phyloP scores from a whole-genome alignment of 2,329 filamentous ascomycete genomes.

The Talaromyces piceae region DNA sequence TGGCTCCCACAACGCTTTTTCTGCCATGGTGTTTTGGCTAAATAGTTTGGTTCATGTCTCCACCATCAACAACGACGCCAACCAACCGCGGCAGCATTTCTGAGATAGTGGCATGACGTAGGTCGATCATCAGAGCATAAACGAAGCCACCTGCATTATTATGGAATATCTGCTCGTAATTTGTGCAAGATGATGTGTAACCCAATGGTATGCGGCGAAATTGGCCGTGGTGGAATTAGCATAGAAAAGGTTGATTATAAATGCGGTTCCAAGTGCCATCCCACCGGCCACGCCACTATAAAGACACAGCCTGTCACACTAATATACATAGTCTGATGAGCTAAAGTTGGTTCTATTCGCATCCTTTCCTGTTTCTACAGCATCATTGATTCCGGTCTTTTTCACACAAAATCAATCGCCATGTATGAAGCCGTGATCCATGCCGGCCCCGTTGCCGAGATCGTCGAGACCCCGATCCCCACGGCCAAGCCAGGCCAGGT shows the following conservation, averaged over 20 bases:
- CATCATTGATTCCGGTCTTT: background rate
- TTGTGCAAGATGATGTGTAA: background rate
- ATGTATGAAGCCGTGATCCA: conserved; percentile 3
- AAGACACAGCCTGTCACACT: too few relatives aligned
- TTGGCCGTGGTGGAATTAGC: background rate
- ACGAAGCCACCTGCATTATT: background rate
- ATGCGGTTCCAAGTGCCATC: background rate
- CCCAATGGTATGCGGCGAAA: background rate
- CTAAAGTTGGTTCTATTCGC: too few relatives aligned
- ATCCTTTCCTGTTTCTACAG: too few relatives aligned
- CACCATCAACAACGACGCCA: too few relatives aligned
- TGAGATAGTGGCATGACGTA: background rate
- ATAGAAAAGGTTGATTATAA: background rate
- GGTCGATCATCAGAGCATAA: background rate
- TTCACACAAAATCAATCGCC: background rate
- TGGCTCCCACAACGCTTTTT: too few relatives aligned
- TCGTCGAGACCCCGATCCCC: conserved; percentile 39
- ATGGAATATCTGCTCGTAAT: background rate
- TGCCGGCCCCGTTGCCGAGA: conserved; percentile 3
- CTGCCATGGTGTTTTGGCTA: too few relatives aligned
- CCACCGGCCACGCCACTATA: background rate
- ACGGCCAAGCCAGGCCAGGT: conserved; percentile 29
- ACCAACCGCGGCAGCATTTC: background rate
- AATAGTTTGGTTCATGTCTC: too few relatives aligned
- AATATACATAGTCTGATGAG: too few relatives aligned